Conservation (phyloP, 2,329 filamentous ascomycete genomes). For the Cladosporium oxysporum region DNA sequence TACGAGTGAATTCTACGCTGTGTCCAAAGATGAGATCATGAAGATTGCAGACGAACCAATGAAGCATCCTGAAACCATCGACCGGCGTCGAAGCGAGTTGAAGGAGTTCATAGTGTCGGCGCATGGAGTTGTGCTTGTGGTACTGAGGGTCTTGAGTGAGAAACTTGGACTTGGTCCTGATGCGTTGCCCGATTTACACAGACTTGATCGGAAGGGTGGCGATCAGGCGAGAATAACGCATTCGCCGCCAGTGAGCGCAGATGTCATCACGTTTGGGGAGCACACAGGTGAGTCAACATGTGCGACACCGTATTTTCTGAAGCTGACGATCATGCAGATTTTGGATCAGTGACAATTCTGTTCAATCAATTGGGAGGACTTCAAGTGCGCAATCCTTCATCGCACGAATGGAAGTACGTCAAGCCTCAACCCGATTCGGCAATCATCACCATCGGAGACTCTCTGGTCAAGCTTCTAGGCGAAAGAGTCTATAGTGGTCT, state of each 20-base stretch:
- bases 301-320: not conserved
- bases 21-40: not conserved
- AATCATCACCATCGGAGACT: not conserved
- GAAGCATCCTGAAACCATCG: not conserved
- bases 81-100: not conserved
- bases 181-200: not conserved
- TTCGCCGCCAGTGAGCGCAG: not conserved
- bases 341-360: slow-evolving; percentile 1
- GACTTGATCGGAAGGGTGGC: not conserved
- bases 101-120: not conserved
- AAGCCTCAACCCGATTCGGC: not conserved
- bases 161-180: not conserved
- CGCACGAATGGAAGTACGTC: not conserved
- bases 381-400: not conserved
- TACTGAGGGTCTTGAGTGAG: not conserved
- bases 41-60: not conserved
- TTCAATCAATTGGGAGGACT: slow-evolving; percentile 1
- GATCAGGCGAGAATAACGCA: slow-evolving; percentile 1
- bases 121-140: not conserved
- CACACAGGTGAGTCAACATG: not conserved
- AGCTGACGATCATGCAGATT: not conserved
- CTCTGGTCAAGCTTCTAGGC: not conserved
- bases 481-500: not conserved
- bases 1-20: not conserved
- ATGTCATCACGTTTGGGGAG: not conserved